A percentile compares a stretch with the other conserved stretches of the same genome.
These are phyloP conservation scores for Fusarium drepaniforme DNA, from an alignment of 2,329 filamentous ascomycete species.

Conservation along the genomic window DNA sequence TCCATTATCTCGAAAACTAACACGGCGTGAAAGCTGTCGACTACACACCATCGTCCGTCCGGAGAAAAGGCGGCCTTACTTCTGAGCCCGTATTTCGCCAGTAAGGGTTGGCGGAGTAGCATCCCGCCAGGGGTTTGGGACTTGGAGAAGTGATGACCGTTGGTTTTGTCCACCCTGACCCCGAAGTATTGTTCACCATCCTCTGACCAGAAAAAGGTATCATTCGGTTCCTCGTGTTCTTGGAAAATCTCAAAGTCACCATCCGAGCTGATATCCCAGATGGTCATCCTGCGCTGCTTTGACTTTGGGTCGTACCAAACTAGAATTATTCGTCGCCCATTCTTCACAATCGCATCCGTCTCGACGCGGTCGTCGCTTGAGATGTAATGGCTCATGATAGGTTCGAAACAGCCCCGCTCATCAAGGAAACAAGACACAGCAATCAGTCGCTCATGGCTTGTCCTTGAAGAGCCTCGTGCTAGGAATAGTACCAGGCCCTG, in stretches of 20 bases:
- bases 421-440: background rate
- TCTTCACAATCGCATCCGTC: background rate
- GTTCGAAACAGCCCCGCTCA: background rate
- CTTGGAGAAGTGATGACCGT: background rate
- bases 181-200: background rate
- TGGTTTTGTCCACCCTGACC: background rate
- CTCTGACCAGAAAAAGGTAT: background rate
- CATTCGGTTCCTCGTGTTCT: background rate
- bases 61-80: background rate
- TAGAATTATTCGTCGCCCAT: background rate
- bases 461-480: background rate
- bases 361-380: rapidly evolving
- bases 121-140: background rate
- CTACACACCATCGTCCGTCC: background rate
- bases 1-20: background rate
- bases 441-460: background rate
- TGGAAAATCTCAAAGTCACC: background rate
- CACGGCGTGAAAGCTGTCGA: rapidly evolving
- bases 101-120: background rate
- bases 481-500: background rate
- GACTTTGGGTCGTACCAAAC: background rate
- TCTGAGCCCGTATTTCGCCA: background rate
- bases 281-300: background rate
- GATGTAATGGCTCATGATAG: background rate
- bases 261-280: background rate